Evolutionary conservation across 768 basidiomycete genomes (phyloP).

Genomic region (Lentinus tigrinus): DNA sequence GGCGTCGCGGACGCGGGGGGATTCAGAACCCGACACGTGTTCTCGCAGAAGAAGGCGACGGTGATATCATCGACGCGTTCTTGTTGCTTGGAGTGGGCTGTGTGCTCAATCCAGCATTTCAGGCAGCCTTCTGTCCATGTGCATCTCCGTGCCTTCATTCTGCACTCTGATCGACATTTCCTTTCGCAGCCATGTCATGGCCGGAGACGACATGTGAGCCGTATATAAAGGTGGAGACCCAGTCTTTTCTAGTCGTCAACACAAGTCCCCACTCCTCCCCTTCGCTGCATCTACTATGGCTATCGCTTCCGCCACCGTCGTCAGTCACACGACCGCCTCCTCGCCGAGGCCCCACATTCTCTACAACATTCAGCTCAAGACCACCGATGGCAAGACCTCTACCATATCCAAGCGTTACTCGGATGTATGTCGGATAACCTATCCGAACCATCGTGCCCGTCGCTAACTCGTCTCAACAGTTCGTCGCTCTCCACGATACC

Average conservation of each 20-base stretch:
- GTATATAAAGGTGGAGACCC: conserved; percentile 4
- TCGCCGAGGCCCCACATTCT: conserved; percentile 46
- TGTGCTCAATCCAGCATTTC: background rate
- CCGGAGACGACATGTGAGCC: background rate
- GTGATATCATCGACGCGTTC: background rate
- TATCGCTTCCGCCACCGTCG: conserved; percentile 31
- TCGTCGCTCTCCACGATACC: conserved; percentile 40
- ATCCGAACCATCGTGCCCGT: background rate
- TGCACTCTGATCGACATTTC: conserved; percentile 4
- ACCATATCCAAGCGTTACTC: conserved; percentile 42
- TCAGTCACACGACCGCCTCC: conserved; percentile 46
- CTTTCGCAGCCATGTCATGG: conserved; percentile 7
- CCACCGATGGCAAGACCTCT: conserved; percentile 33
- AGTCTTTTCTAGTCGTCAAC: background rate
- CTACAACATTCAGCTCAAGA: conserved; percentile 39
- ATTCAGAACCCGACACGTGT: background rate
- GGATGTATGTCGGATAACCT: conserved; percentile 32
- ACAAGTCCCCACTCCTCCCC: background rate
- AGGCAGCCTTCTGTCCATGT: conserved; percentile 1
- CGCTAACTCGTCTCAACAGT: conserved; percentile 24
- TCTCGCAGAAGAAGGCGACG: background rate
- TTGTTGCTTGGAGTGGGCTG: background rate
- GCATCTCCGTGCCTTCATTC: conserved; percentile 6
- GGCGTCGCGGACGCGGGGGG: too few species aligned
- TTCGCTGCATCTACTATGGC: background rate